Percentiles rank a stretch among this genome's conserved stretches.
Evolutionary conservation across 2,329 filamentous ascomycete genomes (phyloP).

Genomic region (Trichoderma atrobrunneum): DNA sequence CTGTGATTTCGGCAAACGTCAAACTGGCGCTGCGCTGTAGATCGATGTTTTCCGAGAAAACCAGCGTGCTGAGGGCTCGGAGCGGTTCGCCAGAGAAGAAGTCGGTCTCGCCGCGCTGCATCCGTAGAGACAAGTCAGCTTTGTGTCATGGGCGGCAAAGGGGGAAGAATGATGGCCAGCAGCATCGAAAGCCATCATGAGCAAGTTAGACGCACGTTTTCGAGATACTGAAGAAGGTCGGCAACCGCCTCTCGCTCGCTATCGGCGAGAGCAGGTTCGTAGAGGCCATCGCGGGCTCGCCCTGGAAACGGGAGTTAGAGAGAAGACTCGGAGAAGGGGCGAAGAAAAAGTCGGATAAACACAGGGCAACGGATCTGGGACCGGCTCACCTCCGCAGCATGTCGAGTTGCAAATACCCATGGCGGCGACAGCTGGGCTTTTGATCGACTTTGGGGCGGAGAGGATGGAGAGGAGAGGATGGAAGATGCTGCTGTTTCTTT

Average conservation of each 20-base stretch:
- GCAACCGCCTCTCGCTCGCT: slow-evolving; percentile 96
- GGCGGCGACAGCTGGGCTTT: slow-evolving; percentile 28
- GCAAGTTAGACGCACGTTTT: slow-evolving; percentile 70
- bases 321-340: slow-evolving; percentile 6
- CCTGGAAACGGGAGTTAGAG: slow-evolving; percentile 43
- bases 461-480: background rate
- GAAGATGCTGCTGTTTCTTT: slow-evolving; percentile 9
- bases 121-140: slow-evolving; percentile 23
- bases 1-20: slow-evolving; percentile 98
- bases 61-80: slow-evolving; percentile 87
- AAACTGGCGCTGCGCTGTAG: slow-evolving; percentile 94
- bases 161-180: background rate
- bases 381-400: slow-evolving; percentile 52
- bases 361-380: background rate
- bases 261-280: slow-evolving; percentile 86
- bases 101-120: slow-evolving; percentile 88
- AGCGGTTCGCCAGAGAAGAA: slow-evolving; percentile 97
- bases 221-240: slow-evolving; percentile 89
- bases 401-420: slow-evolving; percentile 62
- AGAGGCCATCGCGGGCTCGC: slow-evolving; percentile 75
- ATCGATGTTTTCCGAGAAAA: slow-evolving; percentile 98
- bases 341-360: background rate
- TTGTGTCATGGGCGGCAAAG: background rate
- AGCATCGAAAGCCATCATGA: background rate
- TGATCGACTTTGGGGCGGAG: slow-evolving; percentile 6